A percentile compares a stretch with the other conserved stretches of the same genome.
Conservation (phyloP, 768 basidiomycete genomes). For the Omphalotus guepiniiformis region DNA sequence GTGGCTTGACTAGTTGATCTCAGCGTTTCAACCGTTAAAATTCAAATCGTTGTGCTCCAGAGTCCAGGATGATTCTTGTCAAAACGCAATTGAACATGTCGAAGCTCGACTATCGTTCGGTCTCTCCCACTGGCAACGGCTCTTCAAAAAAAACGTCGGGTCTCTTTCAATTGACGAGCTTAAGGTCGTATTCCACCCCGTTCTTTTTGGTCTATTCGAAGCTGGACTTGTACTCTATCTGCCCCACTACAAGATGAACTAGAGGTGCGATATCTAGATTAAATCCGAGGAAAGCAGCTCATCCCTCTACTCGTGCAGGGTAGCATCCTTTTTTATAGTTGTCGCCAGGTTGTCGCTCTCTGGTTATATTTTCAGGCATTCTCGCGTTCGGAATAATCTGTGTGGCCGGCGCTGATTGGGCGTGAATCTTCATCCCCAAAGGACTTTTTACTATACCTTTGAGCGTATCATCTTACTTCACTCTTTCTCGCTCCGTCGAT, state of each 20-base stretch:
- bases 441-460: slow-evolving; percentile 45
- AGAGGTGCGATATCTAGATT: slow-evolving; percentile 31
- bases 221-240: slow-evolving; percentile 36
- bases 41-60: no score
- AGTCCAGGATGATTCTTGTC: no score
- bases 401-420: slow-evolving; percentile 44
- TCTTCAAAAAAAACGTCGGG: no score
- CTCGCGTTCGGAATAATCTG: slow-evolving; percentile 50
- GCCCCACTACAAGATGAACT: slow-evolving; percentile 44
- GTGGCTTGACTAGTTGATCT: no score
- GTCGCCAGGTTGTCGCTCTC: slow-evolving; percentile 38
- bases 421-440: slow-evolving; percentile 54
- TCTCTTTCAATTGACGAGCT: no score
- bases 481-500: slow-evolving; percentile 36
- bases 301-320: slow-evolving; percentile 29
- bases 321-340: slow-evolving; percentile 26
- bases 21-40: no score
- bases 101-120: no score
- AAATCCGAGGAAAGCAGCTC: slow-evolving; percentile 21
- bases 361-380: slow-evolving; percentile 54
- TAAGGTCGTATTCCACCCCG: no score
- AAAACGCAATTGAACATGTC: no score
- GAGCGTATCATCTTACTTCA: slow-evolving; percentile 35
- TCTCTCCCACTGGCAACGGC: no score
- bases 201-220: slow-evolving; percentile 49